Evolutionary conservation across 805 yeast genomes (phyloP), one percentile per base, ranked within the genome.

Genomic region (Kuraishia piskuri): DNA sequence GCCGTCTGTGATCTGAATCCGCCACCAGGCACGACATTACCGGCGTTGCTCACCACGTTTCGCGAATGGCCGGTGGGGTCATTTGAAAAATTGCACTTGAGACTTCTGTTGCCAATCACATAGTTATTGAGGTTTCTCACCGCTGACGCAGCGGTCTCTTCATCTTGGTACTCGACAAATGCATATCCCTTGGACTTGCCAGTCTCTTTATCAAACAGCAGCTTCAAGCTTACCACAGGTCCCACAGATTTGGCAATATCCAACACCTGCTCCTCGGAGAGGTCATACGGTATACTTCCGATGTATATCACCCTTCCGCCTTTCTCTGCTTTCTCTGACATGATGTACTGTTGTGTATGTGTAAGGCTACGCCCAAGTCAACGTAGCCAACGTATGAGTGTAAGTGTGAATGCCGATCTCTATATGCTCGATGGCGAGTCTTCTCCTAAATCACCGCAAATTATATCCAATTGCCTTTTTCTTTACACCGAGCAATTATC

Each of bases 131-230:
- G 71, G 69, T 92, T 92, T 57, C 97, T 74, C 24, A 90, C 96
- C 0, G 98, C 97, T 20, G 92, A 83, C 1, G 88, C 82, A 4
- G 97, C 96, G 0, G 96, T 87, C 60, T 88, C 96, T 12, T 79
- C 72, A 65, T 92, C 76, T 50, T 77, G 79, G 65, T 87, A 92
- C 61, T 87, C 91, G 19, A 92, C 85, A 61, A 88, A 88, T 3
- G 96, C 96, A 63, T 83, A 88, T 2, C 97, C 97, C 67, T 86
- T 90, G 8, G 96, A 88, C 63, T 83, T 84, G 1, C 97, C 97
- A 0, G 96, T 90, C 53, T 83, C 84, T 48, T 88, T 84, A 66
- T 92, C 97, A 65, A 91, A 89, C 66, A 89, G 77, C 63, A 92
- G 76, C 64, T 85, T 84, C 55, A 89, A 72, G 53, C 79, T 81